phyloP scores from a whole-genome alignment of 768 basidiomycete species.

The Phlebiopsis flavidoalba region DNA sequence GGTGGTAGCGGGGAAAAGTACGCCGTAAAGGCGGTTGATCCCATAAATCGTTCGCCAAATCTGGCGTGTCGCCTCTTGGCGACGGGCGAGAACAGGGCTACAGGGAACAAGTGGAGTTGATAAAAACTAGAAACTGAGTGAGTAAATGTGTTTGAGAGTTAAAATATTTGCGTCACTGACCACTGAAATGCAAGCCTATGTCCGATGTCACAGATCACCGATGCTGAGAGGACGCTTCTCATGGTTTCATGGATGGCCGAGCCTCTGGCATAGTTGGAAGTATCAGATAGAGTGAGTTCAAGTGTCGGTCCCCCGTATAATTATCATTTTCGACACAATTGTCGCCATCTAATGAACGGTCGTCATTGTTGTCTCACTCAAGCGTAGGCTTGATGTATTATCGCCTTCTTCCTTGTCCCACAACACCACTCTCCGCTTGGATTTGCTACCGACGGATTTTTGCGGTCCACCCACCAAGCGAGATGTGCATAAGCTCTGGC shows the following conservation, averaged over 20 bases:
- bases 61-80: not conserved
- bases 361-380: not conserved
- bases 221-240: conserved; percentile 45
- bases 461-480: conserved; percentile 60
- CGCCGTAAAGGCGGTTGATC: not conserved
- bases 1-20: not conserved
- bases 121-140: not conserved
- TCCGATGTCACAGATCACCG: conserved; percentile 58
- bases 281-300: conserved; percentile 64
- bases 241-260: conserved; percentile 81
- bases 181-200: conserved; percentile 41
- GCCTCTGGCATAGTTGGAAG: conserved; percentile 72
- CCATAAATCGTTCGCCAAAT: not conserved
- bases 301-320: conserved; percentile 31
- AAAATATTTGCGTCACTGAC: not conserved
- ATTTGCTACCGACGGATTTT: too few relatives aligned
- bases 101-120: not conserved
- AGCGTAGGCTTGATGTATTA: conserved; percentile 41
- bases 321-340: not conserved
- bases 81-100: not conserved
- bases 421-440: conserved; percentile 66
- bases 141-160: not conserved
- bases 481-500: conserved; percentile 36
- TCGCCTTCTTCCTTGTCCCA: conserved; percentile 55
- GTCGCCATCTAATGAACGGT: not conserved